Evolutionary conservation across 1,139 yeast genomes (phyloP), one percentile per base, ranked within the genome.

Genomic region (Geotrichum siamense): DNA sequence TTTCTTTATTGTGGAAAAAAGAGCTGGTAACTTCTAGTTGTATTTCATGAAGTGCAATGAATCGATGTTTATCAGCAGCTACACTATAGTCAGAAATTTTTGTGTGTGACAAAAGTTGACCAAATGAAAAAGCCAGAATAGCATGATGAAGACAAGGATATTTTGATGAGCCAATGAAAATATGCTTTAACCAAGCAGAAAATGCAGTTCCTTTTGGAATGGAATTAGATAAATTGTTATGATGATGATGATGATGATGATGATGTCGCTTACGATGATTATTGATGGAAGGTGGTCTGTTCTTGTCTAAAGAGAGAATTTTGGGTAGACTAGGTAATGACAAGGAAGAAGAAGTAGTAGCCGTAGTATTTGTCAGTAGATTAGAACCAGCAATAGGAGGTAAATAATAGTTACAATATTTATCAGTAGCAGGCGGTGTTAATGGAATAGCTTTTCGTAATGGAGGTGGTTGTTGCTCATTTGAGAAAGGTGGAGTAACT

Each of bases 61-160:
- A 58, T 10, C 63, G 51, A 41, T 59, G 62, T 34, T 53, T 53
- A 28, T 51, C 57, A 13, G 60, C 50, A 38, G 49, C 43, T n/a
- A 44, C 32, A n/a, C 50, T 42, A 46, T 43, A 50, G n/a, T 48
- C 48, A 19, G 43, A 30, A 20, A 38, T 42, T n/a, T 52, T 51
- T 10, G 60, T 54, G 44, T 54, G 51, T 26, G 53, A 43, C 25
- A 53, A 49, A 49, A 56, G 43, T 41, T 52, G 57, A 8, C 63
- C 63, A 26, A 50, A 52, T 2, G 61, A 52, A 39, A 60, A 58
- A 13, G 64, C 57, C 59, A 59, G 55, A 27, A 60, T 44, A 1
- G 62, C 57, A 43, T 60, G 63, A 50, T 55, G 59, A n/a, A 60
- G 48, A 20, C 53, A 56, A 5, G 58, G 48, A 36, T 57, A 49